These are phyloP conservation scores for Xylaria sp. DNA, from an alignment of 495 filamentous ascomycete species.

Conservation along the genomic window DNA sequence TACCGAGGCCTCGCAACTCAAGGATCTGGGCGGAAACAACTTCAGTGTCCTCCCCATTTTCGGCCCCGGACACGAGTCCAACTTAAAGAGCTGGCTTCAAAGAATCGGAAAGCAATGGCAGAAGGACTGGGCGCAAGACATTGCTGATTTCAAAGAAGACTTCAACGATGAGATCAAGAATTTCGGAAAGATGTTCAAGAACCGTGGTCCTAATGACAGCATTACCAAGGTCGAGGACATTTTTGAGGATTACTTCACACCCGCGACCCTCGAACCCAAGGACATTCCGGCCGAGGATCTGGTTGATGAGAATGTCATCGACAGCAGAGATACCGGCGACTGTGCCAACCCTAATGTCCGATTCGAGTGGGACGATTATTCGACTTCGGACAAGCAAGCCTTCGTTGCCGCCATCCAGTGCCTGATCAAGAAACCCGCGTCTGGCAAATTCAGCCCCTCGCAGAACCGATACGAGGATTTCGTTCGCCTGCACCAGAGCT, in stretches of 20 bases:
- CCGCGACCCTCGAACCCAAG: neutral
- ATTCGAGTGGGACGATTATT: constrained; percentile 45
- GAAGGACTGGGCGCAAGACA: neutral
- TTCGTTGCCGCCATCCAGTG: constrained; percentile 66
- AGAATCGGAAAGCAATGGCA: constrained; percentile 5
- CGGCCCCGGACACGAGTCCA: constrained; percentile 21
- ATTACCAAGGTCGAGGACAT: neutral
- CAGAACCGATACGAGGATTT: constrained; percentile 70
- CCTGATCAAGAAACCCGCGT: constrained; percentile 54
- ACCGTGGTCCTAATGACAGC: neutral
- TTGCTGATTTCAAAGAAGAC: neutral
- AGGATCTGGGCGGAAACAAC: constrained; percentile 38
- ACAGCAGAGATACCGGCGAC: constrained; percentile 21
- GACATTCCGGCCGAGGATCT: constrained; percentile 5
- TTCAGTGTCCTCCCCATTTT: constrained; percentile 40
- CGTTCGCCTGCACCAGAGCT: constrained; percentile 69
- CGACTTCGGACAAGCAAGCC: constrained; percentile 42
- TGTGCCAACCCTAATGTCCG: constrained; percentile 43
- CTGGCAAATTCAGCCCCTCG: constrained; percentile 54
- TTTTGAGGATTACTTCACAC: neutral
- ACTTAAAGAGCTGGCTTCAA: constrained; percentile 13
- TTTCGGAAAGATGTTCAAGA: neutral
- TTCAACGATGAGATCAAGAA: neutral
- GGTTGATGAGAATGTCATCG: neutral
- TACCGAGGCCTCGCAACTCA: constrained; percentile 29